Evolutionary conservation across 345 rosid species (phyloP), one percentile per base, ranked within the genome.

Genomic region (Brassica nigra): DNA sequence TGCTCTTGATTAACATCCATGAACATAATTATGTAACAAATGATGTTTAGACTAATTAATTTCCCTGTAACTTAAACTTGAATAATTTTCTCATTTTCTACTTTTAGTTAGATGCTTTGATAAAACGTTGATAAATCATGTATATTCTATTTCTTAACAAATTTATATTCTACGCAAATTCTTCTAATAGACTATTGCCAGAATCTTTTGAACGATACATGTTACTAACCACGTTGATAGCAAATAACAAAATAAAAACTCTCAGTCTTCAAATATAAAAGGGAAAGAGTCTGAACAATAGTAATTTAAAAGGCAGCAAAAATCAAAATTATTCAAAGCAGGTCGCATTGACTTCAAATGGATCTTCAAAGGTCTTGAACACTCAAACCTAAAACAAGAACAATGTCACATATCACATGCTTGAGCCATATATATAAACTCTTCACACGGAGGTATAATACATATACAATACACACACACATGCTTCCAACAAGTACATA

Each of bases 321-420:
- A 54, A 20, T 27, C 8, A 52, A 52, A 52, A 75, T 39, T 2
- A 28, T 9, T 71, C 62, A 37, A 54, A 55, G 42, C 31, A 18
- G 8, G 29, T 8, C 1, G 33, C 73, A 23, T 3, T 5, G 57
- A 12, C n/a, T 47, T n/a, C 42, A 33, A 33, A 1, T 27, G 2
- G 55, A 44, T 61, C 70, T 80, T 90, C 87, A 88, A 73, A 92
- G 85, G 12, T 90, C 96, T 75, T 88, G 92, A 8, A 90, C 97
- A 8, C 78, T 90, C 88, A 92, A 86, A 92, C 96, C 97, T 94
- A 91, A 76, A 14, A 49, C 16, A 61, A 83, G 10, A 6, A 63
- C 2, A 33, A 49, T 5, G 57, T n/a, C 6, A 49, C 2, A 8
- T 42, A 42, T 57, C 62, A 18, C 29, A 52, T 52, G 8, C 18